Evolutionary conservation across 148 eudicot genomes (phyloP).

Genomic region (Rhododendron williamsianum): DNA sequence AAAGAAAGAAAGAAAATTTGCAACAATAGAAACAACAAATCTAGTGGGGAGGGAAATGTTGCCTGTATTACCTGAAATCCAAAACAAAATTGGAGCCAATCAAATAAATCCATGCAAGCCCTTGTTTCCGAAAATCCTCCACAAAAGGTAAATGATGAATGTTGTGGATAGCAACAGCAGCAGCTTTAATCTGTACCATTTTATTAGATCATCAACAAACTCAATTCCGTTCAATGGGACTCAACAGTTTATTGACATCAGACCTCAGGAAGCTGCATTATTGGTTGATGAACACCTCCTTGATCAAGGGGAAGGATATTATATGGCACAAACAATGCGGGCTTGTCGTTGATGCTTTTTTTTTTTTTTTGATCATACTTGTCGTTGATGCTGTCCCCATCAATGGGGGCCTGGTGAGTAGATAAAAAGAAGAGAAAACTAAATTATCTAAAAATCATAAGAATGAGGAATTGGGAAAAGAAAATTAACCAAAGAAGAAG

Average conservation of each 20-base stretch:
- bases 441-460: no score
- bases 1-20: not conserved
- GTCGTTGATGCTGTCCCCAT: no score
- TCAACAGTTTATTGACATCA: slow-evolving; percentile 8
- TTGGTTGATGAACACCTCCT: slow-evolving; percentile 80
- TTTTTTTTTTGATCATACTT: no score
- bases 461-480: no score
- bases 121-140: slow-evolving; percentile 52
- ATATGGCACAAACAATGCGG: no score
- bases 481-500: no score
- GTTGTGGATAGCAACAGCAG: slow-evolving; percentile 68
- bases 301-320: no score
- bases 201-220: slow-evolving; percentile 17
- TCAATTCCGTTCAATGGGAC: not conserved
- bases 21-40: not conserved
- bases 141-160: slow-evolving; percentile 73
- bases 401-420: no score
- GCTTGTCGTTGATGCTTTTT: no score
- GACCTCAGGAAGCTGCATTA: slow-evolving; percentile 96
- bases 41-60: not conserved
- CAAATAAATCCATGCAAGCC: slow-evolving; percentile 61
- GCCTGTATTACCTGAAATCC: slow-evolving; percentile 73
- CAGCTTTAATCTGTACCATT: slow-evolving; percentile 67
- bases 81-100: slow-evolving; percentile 78
- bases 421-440: no score